These are phyloP conservation scores for Talaromyces sp. DNA, from an alignment of 2,329 filamentous ascomycete genomes.

Conservation along the genomic window DNA sequence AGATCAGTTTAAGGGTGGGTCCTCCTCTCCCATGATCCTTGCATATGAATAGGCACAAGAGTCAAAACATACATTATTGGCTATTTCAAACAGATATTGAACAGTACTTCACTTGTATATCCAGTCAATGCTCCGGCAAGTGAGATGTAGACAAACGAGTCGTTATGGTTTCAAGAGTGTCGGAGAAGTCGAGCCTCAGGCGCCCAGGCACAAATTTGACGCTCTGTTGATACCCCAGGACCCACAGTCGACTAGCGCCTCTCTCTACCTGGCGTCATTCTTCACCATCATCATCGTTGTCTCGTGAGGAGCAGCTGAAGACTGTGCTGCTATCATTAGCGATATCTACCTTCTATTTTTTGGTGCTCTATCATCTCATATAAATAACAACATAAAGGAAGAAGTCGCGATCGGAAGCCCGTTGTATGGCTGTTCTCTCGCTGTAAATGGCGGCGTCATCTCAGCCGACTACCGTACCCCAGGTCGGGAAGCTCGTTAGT, in stretches of 20 bases:
- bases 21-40: background rate
- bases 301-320: background rate
- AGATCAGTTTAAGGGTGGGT: background rate
- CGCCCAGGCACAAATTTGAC: background rate
- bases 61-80: background rate
- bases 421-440: slow-evolving; percentile 11
- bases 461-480: slow-evolving; percentile 36
- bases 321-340: background rate
- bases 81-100: background rate
- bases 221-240: slow-evolving; percentile 9
- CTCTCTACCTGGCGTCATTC: slow-evolving; percentile 4
- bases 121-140: background rate
- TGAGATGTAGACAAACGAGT: background rate
- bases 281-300: background rate
- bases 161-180: background rate
- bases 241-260: slow-evolving; percentile 4
- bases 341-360: background rate
- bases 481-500: slow-evolving; percentile 46
- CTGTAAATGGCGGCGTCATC: slow-evolving; percentile 32
- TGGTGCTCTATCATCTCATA: background rate
- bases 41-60: background rate
- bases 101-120: no score
- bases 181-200: slow-evolving; percentile 2
- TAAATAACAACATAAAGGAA: background rate
- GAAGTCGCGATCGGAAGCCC: background rate